Conservation (phyloP, 2,329 filamentous ascomycete genomes). For the Epichloe amarillans region DNA sequence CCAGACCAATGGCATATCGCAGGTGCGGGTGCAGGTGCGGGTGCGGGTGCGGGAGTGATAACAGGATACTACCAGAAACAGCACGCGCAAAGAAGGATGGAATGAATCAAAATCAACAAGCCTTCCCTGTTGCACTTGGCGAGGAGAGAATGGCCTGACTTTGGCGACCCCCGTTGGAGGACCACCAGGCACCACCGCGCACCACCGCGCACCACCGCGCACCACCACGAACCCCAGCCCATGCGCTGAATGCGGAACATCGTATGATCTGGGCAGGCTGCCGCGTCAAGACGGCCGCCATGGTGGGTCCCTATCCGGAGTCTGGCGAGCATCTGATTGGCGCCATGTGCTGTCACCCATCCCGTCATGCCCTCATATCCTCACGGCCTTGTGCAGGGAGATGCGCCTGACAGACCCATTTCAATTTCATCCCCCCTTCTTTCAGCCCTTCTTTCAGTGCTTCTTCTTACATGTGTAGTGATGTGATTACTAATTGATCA, state of each 20-base stretch:
- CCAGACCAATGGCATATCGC: too few species aligned
- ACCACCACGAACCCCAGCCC: constrained; percentile 2
- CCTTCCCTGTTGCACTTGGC: background rate
- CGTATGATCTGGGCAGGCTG: constrained; percentile 6
- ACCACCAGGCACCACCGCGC: background rate
- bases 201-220: background rate
- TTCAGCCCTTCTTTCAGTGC: too few species aligned
- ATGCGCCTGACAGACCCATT: background rate
- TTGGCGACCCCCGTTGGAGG: background rate
- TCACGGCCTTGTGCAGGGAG: too few species aligned
- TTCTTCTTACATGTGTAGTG: too few species aligned
- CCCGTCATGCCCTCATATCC: background rate
- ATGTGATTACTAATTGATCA: too few species aligned
- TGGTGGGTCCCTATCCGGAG: constrained; percentile 1
- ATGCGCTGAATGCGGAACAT: constrained; percentile 8
- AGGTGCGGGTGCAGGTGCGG: too few species aligned
- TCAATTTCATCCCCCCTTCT: too few species aligned
- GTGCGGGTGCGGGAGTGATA: background rate
- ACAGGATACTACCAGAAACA: background rate
- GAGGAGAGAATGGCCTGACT: constrained; percentile 9
- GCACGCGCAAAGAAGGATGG: background rate
- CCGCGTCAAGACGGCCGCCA: constrained; percentile 1
- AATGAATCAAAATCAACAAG: background rate
- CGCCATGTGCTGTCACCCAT: background rate
- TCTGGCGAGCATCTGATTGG: background rate